Evolutionary conservation across 169 alveolate species (phyloP).

Genomic region (Cryptosporidium muris): DNA sequence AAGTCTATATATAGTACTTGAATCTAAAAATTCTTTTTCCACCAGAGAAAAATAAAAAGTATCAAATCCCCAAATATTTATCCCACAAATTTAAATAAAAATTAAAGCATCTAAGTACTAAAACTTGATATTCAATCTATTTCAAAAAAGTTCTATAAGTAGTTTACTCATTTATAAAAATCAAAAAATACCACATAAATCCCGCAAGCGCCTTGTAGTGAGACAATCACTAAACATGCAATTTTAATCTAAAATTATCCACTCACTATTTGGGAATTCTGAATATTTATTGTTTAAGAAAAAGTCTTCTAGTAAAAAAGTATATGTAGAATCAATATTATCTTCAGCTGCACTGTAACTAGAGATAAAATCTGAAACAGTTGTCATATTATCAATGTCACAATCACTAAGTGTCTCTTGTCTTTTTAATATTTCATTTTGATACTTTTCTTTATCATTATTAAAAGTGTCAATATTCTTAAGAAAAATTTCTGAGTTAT

Average conservation of each 20-base stretch:
- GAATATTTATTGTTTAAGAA: too few relatives aligned
- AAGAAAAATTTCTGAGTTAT: neutral
- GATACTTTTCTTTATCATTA: neutral
- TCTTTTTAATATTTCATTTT: neutral
- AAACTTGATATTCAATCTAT: too few relatives aligned
- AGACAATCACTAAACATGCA: neutral
- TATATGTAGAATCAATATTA: too few relatives aligned
- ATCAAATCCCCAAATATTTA: neutral
- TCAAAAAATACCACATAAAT: neutral
- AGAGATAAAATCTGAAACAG: too few relatives aligned
- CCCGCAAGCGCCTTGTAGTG: neutral
- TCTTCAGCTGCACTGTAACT: too few relatives aligned
- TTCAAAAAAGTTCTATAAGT: neutral
- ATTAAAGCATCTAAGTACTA: neutral
- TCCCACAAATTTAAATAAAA: neutral
- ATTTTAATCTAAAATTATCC: too few relatives aligned
- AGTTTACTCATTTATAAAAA: neutral
- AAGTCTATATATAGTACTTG: neutral
- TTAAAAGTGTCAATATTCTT: neutral
- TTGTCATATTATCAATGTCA: too few relatives aligned
- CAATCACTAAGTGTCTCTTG: too few relatives aligned
- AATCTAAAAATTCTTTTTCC: neutral
- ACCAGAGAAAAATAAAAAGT: neutral
- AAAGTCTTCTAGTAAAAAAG: too few relatives aligned
- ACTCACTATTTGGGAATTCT: too few relatives aligned